Conservation (phyloP, 108 stramenopile genomes). For the Craspedostauros australis region DNA sequence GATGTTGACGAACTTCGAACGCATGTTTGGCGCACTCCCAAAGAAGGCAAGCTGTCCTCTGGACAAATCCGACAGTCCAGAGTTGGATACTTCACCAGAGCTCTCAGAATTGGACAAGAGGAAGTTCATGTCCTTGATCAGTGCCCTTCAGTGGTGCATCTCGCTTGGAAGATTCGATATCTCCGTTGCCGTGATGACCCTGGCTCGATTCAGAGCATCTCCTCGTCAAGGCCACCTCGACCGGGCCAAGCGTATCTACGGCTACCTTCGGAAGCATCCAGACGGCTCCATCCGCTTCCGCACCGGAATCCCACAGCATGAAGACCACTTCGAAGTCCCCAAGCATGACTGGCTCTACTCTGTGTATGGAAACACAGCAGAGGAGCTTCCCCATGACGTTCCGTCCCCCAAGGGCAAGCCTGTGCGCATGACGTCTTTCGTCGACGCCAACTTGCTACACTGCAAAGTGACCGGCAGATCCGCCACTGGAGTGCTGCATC, state of each 20-base stretch:
- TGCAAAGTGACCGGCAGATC: conserved; percentile 6
- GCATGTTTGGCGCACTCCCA: conserved; percentile 20
- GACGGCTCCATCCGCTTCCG: conserved; percentile 8
- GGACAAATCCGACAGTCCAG: conserved; percentile 10
- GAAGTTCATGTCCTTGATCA: conserved; percentile 21
- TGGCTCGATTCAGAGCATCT: conserved; percentile 17
- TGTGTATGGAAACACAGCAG: conserved; percentile 10
- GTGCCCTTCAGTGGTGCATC: conserved; percentile 15
- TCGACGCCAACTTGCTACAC: conserved; percentile 22
- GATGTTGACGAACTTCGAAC: conserved; percentile 15
- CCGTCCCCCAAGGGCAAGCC: conserved; percentile 8
- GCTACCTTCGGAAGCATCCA: conserved; percentile 11
- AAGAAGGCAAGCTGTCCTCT: conserved; percentile 2
- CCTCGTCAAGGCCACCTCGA: conserved; percentile 30
- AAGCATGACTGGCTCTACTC: conserved; percentile 5
- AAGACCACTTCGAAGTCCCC: not conserved
- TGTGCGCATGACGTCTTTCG: conserved; percentile 3
- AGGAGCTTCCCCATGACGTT: conserved; percentile 3
- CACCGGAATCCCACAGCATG: not conserved
- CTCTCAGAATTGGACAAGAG: conserved; percentile 2
- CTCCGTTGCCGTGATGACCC: conserved; percentile 5
- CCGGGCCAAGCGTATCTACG: conserved; percentile 20
- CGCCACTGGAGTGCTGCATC: conserved; percentile 6
- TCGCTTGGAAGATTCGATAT: conserved; percentile 30
- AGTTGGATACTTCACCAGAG: conserved; percentile 12